Conservation (phyloP, 2,329 filamentous ascomycete genomes). For the Phyllosticta citrichinensis region DNA sequence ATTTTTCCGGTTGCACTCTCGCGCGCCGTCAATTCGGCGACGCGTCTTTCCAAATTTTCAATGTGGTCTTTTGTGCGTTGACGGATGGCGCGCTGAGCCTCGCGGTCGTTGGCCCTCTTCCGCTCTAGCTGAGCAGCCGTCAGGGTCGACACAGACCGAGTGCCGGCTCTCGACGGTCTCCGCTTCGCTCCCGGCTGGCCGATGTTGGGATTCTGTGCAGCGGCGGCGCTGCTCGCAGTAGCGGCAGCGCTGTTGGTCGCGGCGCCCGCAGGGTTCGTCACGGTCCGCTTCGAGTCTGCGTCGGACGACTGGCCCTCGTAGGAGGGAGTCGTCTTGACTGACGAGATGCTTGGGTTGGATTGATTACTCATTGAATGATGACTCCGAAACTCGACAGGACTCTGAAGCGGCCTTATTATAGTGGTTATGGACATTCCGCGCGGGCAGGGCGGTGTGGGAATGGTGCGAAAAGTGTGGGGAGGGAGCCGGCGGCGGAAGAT, state of each 20-base stretch:
- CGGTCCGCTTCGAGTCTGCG: constrained; percentile 26
- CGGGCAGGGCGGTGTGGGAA: constrained; percentile 9
- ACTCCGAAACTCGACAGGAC: constrained; percentile 23
- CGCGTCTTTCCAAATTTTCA: constrained; percentile 45
- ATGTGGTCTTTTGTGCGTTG: constrained; percentile 51
- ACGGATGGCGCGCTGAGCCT: constrained; percentile 50
- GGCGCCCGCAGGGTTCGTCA: constrained; percentile 13
- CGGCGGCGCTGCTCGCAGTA: not conserved
- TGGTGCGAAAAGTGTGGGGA: constrained; percentile 6
- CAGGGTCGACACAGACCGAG: constrained; percentile 47
- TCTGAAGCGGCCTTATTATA: constrained; percentile 9
- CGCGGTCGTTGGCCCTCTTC: constrained; percentile 51
- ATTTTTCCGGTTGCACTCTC: constrained; percentile 38
- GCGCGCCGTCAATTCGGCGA: constrained; percentile 41
- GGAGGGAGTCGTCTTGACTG: constrained; percentile 25
- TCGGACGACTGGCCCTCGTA: constrained; percentile 30
- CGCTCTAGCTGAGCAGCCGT: constrained; percentile 49
- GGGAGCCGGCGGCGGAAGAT: constrained; percentile 2
- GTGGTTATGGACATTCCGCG: constrained; percentile 11
- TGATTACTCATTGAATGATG: constrained; percentile 26
- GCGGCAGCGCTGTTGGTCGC: not conserved
- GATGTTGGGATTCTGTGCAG: constrained; percentile 1
- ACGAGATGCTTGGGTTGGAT: constrained; percentile 24
- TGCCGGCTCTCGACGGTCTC: constrained; percentile 44
- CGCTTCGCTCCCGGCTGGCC: constrained; percentile 30